Percentiles rank a stretch among this genome's conserved stretches.
phyloP scores from a whole-genome alignment of 2,329 filamentous ascomycete genomes.

The Hypoxylon sp. region DNA sequence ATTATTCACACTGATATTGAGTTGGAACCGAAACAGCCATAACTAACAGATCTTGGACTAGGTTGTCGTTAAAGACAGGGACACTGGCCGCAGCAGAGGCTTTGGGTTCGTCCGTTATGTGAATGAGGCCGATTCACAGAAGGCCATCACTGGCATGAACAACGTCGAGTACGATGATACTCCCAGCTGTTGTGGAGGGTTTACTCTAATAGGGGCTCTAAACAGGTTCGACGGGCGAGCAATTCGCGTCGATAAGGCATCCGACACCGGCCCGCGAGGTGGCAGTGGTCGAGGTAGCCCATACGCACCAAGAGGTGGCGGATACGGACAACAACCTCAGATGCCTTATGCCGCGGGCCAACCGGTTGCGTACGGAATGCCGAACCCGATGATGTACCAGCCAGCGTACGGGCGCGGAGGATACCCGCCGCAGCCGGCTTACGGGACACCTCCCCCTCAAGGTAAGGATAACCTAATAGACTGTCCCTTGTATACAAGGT shows the following conservation, averaged over 20 bases:
- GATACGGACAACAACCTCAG: slow-evolving; percentile 49
- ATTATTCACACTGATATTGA: no score
- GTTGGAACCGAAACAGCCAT: background rate
- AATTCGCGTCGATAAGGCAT: slow-evolving; percentile 96
- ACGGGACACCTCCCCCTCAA: slow-evolving; percentile 59
- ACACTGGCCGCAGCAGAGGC: slow-evolving; percentile 94
- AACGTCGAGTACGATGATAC: slow-evolving; percentile 81
- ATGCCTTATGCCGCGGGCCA: slow-evolving; percentile 54
- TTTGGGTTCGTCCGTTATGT: slow-evolving; percentile 96
- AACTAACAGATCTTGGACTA: slow-evolving; percentile 55
- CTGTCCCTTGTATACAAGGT: slow-evolving; percentile 14
- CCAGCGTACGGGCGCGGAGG: slow-evolving; percentile 59
- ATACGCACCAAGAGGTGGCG: slow-evolving; percentile 51
- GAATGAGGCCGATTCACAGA: slow-evolving; percentile 79
- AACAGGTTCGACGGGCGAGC: slow-evolving; percentile 89
- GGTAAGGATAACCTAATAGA: slow-evolving; percentile 50
- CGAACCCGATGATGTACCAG: slow-evolving; percentile 54
- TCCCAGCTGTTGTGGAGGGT: background rate
- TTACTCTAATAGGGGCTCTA: slow-evolving; percentile 31
- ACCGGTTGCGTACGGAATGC: slow-evolving; percentile 54
- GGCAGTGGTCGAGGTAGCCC: slow-evolving; percentile 58
- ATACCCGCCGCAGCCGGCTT: slow-evolving; percentile 54
- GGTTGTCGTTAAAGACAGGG: slow-evolving; percentile 98
- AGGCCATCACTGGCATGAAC: slow-evolving; percentile 84
- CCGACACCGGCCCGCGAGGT: slow-evolving; percentile 77